phyloP scores from a whole-genome alignment of 352 stramenopile genomes.

The Phytophthora hibernalis region DNA sequence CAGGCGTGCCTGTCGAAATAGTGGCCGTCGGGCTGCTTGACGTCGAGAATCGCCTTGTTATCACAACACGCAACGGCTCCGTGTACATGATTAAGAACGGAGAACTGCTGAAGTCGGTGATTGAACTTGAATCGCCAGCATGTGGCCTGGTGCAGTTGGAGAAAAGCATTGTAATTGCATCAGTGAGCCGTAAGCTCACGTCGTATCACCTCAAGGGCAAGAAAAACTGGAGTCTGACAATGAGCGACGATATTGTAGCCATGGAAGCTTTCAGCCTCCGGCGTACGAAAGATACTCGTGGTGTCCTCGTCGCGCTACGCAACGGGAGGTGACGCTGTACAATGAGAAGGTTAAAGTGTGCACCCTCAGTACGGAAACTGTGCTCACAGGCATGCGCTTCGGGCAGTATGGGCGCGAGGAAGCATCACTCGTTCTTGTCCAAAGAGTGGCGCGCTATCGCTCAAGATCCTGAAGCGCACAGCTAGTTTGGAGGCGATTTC shows the following conservation, averaged over 20 bases:
- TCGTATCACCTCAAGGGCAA: constrained; percentile 92
- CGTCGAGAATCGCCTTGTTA: constrained; percentile 87
- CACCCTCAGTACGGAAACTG: constrained; percentile 66
- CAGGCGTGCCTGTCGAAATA: constrained; percentile 78
- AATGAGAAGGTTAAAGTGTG: constrained; percentile 90
- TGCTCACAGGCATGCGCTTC: constrained; percentile 85
- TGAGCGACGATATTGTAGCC: constrained; percentile 86
- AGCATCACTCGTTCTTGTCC: constrained; percentile 82
- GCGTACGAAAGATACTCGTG: constrained; percentile 76
- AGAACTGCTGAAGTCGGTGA: constrained; percentile 84
- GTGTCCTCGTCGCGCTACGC: constrained; percentile 85
- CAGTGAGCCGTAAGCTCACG: constrained; percentile 86
- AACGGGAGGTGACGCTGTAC: constrained; percentile 91
- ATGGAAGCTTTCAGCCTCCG: constrained; percentile 79
- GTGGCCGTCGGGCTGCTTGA: constrained; percentile 76
- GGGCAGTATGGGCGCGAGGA: constrained; percentile 91
- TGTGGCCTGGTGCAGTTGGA: constrained; percentile 82
- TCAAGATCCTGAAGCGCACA: constrained; percentile 92
- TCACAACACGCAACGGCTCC: constrained; percentile 85
- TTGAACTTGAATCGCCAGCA: constrained; percentile 85
- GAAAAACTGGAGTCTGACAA: constrained; percentile 90
- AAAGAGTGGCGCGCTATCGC: constrained; percentile 77
- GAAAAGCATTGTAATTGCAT: constrained; percentile 89
- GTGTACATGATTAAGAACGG: constrained; percentile 94
- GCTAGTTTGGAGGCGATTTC: constrained; percentile 81